Conservation (phyloP, 148 eudicot genomes). For the Mesembryanthemum crystallinum region DNA sequence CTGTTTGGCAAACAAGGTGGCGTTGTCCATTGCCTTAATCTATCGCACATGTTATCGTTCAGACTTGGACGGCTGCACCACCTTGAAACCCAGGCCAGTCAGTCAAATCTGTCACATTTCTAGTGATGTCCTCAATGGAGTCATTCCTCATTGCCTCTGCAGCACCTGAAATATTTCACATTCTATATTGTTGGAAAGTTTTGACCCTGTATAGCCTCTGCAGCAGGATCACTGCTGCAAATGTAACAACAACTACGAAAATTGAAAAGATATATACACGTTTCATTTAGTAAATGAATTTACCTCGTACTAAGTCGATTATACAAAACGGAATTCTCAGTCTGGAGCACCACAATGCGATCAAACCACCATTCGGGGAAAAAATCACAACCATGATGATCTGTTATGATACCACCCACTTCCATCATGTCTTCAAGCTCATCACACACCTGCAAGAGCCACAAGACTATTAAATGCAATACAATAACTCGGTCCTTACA, state of each 20-base stretch:
- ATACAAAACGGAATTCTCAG: slow-evolving; percentile 75
- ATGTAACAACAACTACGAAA: background rate
- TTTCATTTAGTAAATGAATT: background rate
- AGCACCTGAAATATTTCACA: slow-evolving; percentile 80
- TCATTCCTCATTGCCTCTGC: slow-evolving; percentile 53
- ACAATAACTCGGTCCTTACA: background rate
- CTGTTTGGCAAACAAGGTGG: too few species aligned
- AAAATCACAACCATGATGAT: slow-evolving; percentile 94
- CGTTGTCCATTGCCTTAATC: too few species aligned
- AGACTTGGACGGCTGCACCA: slow-evolving; percentile 43
- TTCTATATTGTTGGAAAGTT: slow-evolving; percentile 77
- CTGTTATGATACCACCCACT: slow-evolving; percentile 80
- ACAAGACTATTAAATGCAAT: background rate
- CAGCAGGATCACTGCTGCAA: slow-evolving; percentile 4
- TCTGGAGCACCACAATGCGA: slow-evolving; percentile 82
- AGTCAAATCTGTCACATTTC: slow-evolving; percentile 52
- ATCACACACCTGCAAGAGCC: slow-evolving; percentile 70
- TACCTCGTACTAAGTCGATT: slow-evolving; percentile 82
- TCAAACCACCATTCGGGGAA: slow-evolving; percentile 98
- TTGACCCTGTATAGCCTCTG: slow-evolving; percentile 79
- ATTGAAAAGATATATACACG: background rate
- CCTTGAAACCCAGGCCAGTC: slow-evolving; percentile 55
- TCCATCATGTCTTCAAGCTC: slow-evolving; percentile 93
- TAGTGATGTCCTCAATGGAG: slow-evolving; percentile 51
- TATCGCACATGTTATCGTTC: too few species aligned